Percentiles rank a stretch among this genome's conserved stretches.
These are phyloP conservation scores for Thelonectria discophora DNA, from an alignment of 2,329 filamentous ascomycete genomes.

Conservation along the genomic window DNA sequence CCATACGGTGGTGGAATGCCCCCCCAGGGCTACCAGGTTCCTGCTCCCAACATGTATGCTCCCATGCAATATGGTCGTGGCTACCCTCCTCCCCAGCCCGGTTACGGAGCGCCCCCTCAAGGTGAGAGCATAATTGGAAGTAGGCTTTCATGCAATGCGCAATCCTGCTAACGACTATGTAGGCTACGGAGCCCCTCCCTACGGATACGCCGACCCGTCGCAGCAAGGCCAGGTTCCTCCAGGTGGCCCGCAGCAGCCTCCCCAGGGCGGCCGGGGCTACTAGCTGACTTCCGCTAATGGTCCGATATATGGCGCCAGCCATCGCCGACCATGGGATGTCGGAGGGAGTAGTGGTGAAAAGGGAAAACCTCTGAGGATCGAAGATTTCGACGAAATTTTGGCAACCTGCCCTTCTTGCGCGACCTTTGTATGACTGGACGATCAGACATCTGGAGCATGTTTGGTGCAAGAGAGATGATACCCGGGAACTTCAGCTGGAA, in stretches of 20 bases:
- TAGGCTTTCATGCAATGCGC: neutral
- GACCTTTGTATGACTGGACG: constrained; percentile 42
- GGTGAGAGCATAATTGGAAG: constrained; percentile 44
- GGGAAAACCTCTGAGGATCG: constrained; percentile 26
- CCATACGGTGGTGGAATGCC: constrained; percentile 49
- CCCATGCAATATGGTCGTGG: constrained; percentile 51
- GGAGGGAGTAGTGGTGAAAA: constrained; percentile 23
- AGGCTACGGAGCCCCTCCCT: constrained; percentile 50
- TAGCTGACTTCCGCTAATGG: constrained; percentile 38
- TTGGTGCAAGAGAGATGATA: constrained; percentile 42
- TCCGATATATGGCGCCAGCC: constrained; percentile 12
- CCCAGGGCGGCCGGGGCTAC: constrained; percentile 55
- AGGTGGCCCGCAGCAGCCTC: constrained; percentile 43
- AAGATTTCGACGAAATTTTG: constrained; percentile 37
- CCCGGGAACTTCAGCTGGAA: constrained; percentile 41
- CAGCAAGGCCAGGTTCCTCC: constrained; percentile 51
- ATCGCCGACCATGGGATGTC: constrained; percentile 4
- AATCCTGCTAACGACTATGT: constrained; percentile 21
- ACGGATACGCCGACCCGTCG: constrained; percentile 57
- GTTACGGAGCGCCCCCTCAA: constrained; percentile 51
- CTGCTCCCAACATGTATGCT: constrained; percentile 49
- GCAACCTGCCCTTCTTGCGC: constrained; percentile 35
- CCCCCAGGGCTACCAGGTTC: constrained; percentile 49
- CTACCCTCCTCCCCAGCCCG: constrained; percentile 48
- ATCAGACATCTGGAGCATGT: constrained; percentile 41